A percentile compares a stretch with the other conserved stretches of the same genome.
Conservation (phyloP, 2,329 filamentous ascomycete species). For the Coleophoma eucalyptorum region DNA sequence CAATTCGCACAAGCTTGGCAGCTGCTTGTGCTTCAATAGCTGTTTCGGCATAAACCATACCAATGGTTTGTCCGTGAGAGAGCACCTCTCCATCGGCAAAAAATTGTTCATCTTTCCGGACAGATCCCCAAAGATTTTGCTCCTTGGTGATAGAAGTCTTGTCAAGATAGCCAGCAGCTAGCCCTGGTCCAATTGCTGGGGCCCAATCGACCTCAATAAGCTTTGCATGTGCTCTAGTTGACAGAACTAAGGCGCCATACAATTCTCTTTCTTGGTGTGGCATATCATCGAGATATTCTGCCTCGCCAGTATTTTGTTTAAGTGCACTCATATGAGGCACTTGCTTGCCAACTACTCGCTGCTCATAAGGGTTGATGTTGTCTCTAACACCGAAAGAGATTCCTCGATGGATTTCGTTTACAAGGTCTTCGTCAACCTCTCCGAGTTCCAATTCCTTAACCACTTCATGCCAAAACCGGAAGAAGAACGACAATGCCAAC, state of each 20-base stretch:
- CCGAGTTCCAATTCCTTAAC: conserved; percentile 54
- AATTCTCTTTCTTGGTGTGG: conserved; percentile 81
- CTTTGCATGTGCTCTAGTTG: conserved; percentile 81
- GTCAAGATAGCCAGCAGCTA: conserved; percentile 78
- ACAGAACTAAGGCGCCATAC: conserved; percentile 81
- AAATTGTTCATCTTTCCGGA: conserved; percentile 73
- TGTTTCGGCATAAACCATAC: conserved; percentile 77
- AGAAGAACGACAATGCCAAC: conserved; percentile 87
- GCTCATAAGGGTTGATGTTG: conserved; percentile 74
- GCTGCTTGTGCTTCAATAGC: conserved; percentile 75
- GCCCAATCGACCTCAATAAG: conserved; percentile 72
- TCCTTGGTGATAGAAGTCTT: conserved; percentile 72
- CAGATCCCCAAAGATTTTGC: conserved; percentile 81
- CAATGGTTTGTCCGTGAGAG: conserved; percentile 90
- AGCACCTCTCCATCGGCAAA: conserved; percentile 86
- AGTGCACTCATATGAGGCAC: conserved; percentile 81
- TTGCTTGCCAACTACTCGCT: conserved; percentile 77
- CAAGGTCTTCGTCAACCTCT: conserved; percentile 65
- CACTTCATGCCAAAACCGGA: conserved; percentile 90
- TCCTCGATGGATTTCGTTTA: conserved; percentile 77
- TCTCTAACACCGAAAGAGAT: conserved; percentile 73
- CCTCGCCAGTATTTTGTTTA: conserved; percentile 89
- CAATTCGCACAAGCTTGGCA: conserved; percentile 75
- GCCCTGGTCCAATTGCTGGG: conserved; percentile 58
- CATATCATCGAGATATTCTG: conserved; percentile 93